These are phyloP conservation scores for Dissoconium aciculare DNA, from an alignment of 2,329 filamentous ascomycete genomes.

Conservation along the genomic window DNA sequence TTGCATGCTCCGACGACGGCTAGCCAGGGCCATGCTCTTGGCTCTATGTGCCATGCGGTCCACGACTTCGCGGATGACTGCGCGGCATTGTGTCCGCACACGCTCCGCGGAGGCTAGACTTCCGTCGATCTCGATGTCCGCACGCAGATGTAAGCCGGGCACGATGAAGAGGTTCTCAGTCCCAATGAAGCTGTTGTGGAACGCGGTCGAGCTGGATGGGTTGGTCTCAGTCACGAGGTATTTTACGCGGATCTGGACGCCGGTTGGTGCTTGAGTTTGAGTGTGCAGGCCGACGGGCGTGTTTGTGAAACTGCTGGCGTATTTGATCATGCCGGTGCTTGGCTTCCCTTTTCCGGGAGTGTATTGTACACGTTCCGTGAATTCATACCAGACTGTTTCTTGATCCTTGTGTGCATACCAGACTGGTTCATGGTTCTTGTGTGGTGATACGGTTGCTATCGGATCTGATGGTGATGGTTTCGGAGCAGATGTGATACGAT, in stretches of 20 bases:
- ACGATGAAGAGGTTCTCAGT: too few relatives aligned
- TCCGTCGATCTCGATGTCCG: not conserved
- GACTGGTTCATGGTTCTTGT: not conserved
- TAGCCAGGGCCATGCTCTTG: too few relatives aligned
- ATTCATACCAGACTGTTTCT: not conserved
- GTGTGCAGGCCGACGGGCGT: not conserved
- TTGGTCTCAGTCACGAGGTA: not conserved
- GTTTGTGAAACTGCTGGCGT: not conserved
- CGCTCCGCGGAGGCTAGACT: not conserved
- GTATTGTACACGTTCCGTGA: conserved; percentile 1
- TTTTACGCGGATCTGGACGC: not conserved
- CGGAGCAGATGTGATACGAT: too few relatives aligned
- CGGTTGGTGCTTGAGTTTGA: not conserved
- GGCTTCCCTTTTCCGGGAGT: not conserved
- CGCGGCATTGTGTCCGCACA: not conserved
- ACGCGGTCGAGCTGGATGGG: too few relatives aligned
- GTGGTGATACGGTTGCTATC: not conserved
- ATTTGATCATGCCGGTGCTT: not conserved
- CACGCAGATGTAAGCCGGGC: conserved; percentile 1
- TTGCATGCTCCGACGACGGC: too few relatives aligned
- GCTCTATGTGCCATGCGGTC: not conserved
- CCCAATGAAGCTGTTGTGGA: too few relatives aligned
- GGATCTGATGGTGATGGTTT: too few relatives aligned
- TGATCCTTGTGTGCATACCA: not conserved
- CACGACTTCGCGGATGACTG: not conserved